Conservation (phyloP, 2,329 filamentous ascomycete genomes). For the Sclerotinia spermophila region DNA sequence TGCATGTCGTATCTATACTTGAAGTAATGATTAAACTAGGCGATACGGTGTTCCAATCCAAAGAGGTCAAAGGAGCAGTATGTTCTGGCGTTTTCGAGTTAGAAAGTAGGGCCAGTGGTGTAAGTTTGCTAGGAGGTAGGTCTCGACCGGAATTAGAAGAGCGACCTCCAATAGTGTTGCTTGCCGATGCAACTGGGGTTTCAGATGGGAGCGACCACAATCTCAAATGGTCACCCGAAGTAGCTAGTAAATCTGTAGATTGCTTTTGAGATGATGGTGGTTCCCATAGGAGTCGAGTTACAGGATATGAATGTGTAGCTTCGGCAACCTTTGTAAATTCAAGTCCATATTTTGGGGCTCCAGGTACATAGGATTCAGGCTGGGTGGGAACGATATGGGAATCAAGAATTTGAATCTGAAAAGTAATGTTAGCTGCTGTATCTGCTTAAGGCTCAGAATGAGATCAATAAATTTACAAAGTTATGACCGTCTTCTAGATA, state of each 20-base stretch:
- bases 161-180: conserved; percentile 63
- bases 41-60: conserved; percentile 97
- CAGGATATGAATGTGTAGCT: conserved; percentile 95
- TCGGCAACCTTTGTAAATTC: conserved; percentile 94
- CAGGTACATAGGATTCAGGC: conserved; percentile 64
- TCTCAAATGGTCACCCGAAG: conserved; percentile 88
- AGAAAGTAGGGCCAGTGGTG: conserved; percentile 85
- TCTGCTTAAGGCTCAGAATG: not conserved
- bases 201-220: conserved; percentile 87
- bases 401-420: conserved; percentile 93
- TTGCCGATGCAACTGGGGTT: conserved; percentile 48
- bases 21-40: conserved; percentile 97
- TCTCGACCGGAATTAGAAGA: conserved; percentile 57
- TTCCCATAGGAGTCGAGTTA: conserved; percentile 93
- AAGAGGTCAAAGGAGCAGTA: conserved; percentile 89
- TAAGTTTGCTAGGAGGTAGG: conserved; percentile 71
- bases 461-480: conserved; percentile 59
- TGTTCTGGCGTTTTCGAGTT: conserved; percentile 99
- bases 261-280: conserved; percentile 93
- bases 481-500: conserved; percentile 98
- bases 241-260: conserved; percentile 89
- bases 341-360: conserved; percentile 68
- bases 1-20: conserved; percentile 98
- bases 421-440: not conserved
- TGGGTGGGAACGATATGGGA: conserved; percentile 72